Conservation (phyloP, 192 early-diverging fungal genomes). For the Backusella luteola region DNA sequence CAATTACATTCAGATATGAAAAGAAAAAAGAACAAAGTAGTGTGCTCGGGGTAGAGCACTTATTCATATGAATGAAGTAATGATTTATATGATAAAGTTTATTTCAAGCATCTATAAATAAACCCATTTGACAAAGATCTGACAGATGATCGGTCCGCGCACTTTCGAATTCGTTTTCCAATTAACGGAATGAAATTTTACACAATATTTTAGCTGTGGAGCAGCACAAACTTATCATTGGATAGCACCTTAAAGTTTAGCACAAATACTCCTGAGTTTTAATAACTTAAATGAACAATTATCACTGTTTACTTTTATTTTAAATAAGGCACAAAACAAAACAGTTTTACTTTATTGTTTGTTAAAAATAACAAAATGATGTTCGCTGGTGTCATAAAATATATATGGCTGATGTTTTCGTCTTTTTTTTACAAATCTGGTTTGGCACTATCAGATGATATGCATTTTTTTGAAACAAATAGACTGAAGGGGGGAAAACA, state of each 20-base stretch:
- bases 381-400: background rate
- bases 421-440: background rate
- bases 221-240: background rate
- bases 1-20: background rate
- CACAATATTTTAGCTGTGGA: background rate
- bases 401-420: background rate
- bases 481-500: background rate
- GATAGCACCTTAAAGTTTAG: background rate
- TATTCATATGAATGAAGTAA: background rate
- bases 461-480: background rate
- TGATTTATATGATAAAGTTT: background rate
- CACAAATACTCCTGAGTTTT: background rate
- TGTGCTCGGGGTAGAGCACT: background rate
- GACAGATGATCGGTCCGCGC: background rate
- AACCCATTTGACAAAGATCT: background rate
- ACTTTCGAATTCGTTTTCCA: background rate
- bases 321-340: background rate
- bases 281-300: background rate
- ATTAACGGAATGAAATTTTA: background rate
- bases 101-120: background rate
- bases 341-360: background rate
- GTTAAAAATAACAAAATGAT: background rate
- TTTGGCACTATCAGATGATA: background rate
- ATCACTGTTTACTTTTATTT: background rate
- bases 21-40: background rate